phyloP scores from a whole-genome alignment of 495 filamentous ascomycete genomes.

The Daldinia childiae region DNA sequence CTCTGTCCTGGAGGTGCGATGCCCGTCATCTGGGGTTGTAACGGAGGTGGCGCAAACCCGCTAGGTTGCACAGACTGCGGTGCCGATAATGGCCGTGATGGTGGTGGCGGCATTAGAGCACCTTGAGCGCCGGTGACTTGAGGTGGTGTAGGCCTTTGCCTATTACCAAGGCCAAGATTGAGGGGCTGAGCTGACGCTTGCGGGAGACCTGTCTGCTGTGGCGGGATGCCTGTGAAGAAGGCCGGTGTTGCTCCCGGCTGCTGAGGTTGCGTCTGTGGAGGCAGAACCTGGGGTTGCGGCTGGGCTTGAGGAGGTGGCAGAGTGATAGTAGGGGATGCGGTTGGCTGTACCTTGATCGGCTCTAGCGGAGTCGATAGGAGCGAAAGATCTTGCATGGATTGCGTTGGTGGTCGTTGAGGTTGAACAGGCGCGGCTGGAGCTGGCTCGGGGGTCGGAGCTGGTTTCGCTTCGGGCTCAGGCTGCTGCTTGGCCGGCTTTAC shows the following conservation, averaged over 20 bases:
- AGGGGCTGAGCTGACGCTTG: slow-evolving; percentile 50
- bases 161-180: slow-evolving; percentile 55
- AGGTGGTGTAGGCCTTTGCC: slow-evolving; percentile 79
- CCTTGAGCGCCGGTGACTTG: slow-evolving; percentile 66
- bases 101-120: slow-evolving; percentile 78
- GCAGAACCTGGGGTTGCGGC: slow-evolving; percentile 49
- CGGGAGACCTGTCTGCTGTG: slow-evolving; percentile 40
- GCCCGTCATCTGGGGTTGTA: slow-evolving; percentile 90
- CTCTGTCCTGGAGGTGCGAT: slow-evolving; percentile 80
- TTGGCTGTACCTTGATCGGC: slow-evolving; percentile 70
- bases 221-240: slow-evolving; percentile 57
- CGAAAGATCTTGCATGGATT: slow-evolving; percentile 81
- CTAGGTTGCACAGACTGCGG: slow-evolving; percentile 84
- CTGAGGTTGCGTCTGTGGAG: slow-evolving; percentile 62
- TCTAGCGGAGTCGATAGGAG: slow-evolving; percentile 78
- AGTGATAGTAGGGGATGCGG: slow-evolving; percentile 53
- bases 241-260: slow-evolving; percentile 63
- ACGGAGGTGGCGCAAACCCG: slow-evolving; percentile 72
- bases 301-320: slow-evolving; percentile 55
- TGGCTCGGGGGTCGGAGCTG: slow-evolving; percentile 41
- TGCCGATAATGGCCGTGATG: slow-evolving; percentile 84
- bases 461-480: slow-evolving; percentile 47
- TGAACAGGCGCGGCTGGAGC: slow-evolving; percentile 48
- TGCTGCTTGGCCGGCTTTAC: slow-evolving; percentile 88
- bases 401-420: slow-evolving; percentile 66